These are phyloP conservation scores for Arabidopsis suecica DNA, from an alignment of 345 rosid species.

Conservation along the genomic window DNA sequence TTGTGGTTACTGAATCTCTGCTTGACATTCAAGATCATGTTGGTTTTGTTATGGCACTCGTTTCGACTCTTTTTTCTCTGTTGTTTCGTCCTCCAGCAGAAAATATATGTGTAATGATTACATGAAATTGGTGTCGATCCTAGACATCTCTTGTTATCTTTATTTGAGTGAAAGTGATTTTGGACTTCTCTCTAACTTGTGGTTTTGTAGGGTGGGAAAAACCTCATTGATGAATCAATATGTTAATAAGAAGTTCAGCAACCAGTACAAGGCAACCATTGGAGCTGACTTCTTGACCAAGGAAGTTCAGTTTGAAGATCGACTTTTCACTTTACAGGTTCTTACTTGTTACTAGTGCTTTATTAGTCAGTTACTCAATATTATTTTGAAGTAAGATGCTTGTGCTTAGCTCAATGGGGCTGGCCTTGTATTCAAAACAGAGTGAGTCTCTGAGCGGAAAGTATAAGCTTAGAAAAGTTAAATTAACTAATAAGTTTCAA, in stretches of 20 bases:
- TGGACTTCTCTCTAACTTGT: slow-evolving; percentile 6
- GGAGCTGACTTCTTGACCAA: slow-evolving; percentile 97
- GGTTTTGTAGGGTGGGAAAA: slow-evolving; percentile 86
- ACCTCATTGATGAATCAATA: slow-evolving; percentile 99
- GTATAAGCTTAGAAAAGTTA: neutral
- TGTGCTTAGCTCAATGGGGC: slow-evolving; percentile 15
- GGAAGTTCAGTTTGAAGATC: slow-evolving; percentile 93
- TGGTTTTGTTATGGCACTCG: neutral
- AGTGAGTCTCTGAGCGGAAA: neutral
- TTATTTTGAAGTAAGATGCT: neutral
- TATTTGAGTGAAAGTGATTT: slow-evolving; percentile 6
- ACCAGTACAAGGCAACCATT: slow-evolving; percentile 94
- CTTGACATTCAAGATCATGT: slow-evolving; percentile 7
- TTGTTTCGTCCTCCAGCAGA: neutral
- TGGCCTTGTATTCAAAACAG: neutral
- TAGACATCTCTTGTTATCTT: neutral
- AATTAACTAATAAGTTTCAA: neutral
- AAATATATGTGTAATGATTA: neutral
- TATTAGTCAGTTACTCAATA: neutral
- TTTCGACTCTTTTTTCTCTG: neutral
- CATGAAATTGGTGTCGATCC: neutral
- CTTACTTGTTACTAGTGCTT: slow-evolving; percentile 5
- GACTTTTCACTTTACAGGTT: slow-evolving; percentile 96
- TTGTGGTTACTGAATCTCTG: neutral
- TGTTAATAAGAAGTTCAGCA: slow-evolving; percentile 92